These are phyloP conservation scores for Kurtzmaniella cleridarum DNA, from an alignment of 805 yeast genomes.

Conservation along the genomic window DNA sequence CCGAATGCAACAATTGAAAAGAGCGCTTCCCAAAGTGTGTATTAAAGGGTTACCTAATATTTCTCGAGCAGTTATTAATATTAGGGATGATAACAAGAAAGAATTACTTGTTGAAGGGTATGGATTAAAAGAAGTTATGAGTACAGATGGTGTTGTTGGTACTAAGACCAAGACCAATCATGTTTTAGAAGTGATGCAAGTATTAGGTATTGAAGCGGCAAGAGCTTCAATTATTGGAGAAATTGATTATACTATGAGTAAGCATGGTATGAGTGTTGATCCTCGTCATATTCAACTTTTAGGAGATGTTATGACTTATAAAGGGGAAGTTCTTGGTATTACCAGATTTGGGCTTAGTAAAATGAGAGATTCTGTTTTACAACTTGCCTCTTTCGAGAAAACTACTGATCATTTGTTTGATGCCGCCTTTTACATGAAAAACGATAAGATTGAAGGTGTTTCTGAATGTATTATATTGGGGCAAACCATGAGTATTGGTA, in stretches of 20 bases:
- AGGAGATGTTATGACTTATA: constrained; percentile 98
- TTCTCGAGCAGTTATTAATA: constrained; percentile 93
- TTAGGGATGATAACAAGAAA: constrained; percentile 76
- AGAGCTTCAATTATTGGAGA: constrained; percentile 88
- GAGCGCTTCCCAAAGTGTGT: constrained; percentile 80
- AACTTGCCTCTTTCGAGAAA: constrained; percentile 94
- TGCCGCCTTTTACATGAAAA: constrained; percentile 97
- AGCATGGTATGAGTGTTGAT: constrained; percentile 99
- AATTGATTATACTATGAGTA: constrained; percentile 96
- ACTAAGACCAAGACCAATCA: constrained; percentile 86
- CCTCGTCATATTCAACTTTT: constrained; percentile 97
- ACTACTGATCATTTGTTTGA: constrained; percentile 98
- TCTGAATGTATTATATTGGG: constrained; percentile 96
- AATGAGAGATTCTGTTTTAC: constrained; percentile 97
- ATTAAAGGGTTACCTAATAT: constrained; percentile 92
- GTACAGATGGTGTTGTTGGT: constrained; percentile 94
- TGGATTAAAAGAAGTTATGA: constrained; percentile 93
- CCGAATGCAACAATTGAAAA: constrained; percentile 83
- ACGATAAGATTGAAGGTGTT: constrained; percentile 93
- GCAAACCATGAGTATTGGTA: constrained; percentile 96
- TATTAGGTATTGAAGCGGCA: constrained; percentile 97
- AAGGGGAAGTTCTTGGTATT: constrained; percentile 97
- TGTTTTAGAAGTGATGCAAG: constrained; percentile 80
- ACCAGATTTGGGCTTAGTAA: constrained; percentile 97
- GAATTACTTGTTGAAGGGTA: constrained; percentile 97